Evolutionary conservation across 495 filamentous ascomycete genomes (phyloP), one percentile per base, ranked within the genome.

Genomic region (Staphylotrichum longicolle): DNA sequence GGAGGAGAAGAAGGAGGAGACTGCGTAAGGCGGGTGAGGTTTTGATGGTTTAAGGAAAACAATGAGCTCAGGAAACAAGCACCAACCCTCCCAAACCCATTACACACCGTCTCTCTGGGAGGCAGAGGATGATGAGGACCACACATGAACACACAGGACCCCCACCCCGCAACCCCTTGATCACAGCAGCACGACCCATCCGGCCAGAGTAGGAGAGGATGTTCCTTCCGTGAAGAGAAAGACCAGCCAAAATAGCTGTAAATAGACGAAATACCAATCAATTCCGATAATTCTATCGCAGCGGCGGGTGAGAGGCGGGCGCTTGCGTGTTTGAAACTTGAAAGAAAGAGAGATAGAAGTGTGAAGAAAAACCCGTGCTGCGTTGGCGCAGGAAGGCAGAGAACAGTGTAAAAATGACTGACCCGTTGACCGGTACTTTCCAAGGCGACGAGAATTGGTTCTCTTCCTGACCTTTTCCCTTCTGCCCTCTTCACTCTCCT

Each of bases 261-360:
- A 44, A 69, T 67, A 69, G 67, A 67, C 42, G 11, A 66, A 60
- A 63, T 61, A 66, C 12, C 63, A 66, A 50, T 7, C 37, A 39
- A 10, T 3, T 10, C 20, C 20, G 20, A 27, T 27, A 27, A 27
- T 27, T 27, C 20, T 27, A 20, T 51, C 30, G 10, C 7, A 40
- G 15, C 15, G 27, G 12, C 8, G 11, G 5, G 20, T 11, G 45
- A 8, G 47, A 27, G 42, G 41, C 41, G 11, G 4, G 7, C 20
- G 20, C 32, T 30, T 10, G n/a, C 7, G 53, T 20, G 4, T 44
- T 10, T 5, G 20, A 27, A 27, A 27, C 20, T 27, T 15, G 45
- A 41, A 15, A 46, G 45, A 41, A 15, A 46, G 8, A 8, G 11
- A 33, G 10, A 11, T 42, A 2, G 8, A 9, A 1, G 7, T 4